Evolutionary conservation across 805 yeast genomes (phyloP).

Genomic region (Yarrowia divulgata): DNA sequence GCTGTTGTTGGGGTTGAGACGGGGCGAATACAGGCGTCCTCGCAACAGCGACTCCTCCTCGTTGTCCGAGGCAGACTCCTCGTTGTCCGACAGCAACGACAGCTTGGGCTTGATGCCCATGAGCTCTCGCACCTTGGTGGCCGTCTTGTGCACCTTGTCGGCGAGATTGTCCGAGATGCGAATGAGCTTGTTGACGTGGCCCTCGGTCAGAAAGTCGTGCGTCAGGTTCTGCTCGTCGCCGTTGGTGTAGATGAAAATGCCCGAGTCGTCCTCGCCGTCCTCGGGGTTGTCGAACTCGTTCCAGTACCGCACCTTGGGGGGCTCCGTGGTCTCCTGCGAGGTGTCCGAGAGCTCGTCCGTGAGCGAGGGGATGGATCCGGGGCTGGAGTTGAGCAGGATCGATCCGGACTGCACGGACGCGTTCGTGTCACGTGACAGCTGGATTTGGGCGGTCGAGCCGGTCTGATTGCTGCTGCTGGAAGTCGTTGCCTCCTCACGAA

Average conservation of each 20-base stretch:
- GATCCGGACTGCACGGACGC: not conserved
- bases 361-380: constrained; percentile 24
- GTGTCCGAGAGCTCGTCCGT: constrained; percentile 29
- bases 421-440: not conserved
- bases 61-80: constrained; percentile 36
- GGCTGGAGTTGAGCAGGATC: constrained; percentile 30
- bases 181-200: constrained; percentile 49
- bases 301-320: constrained; percentile 59
- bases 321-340: constrained; percentile 28
- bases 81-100: constrained; percentile 1
- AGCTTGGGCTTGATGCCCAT: constrained; percentile 28
- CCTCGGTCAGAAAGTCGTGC: constrained; percentile 45
- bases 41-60: constrained; percentile 35
- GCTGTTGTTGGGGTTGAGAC: constrained; percentile 32
- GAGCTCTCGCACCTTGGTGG: constrained; percentile 26
- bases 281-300: constrained; percentile 73
- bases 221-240: constrained; percentile 48
- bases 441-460: not conserved
- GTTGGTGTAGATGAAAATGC: constrained; percentile 51
- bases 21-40: constrained; percentile 39
- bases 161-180: constrained; percentile 47
- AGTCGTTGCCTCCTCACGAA: not conserved
- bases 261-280: constrained; percentile 52
- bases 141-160: constrained; percentile 31
- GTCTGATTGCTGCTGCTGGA: not conserved